These are phyloP conservation scores for Ananas comosus DNA, from an alignment of 176 grass and related monocot species.

Conservation along the genomic window DNA sequence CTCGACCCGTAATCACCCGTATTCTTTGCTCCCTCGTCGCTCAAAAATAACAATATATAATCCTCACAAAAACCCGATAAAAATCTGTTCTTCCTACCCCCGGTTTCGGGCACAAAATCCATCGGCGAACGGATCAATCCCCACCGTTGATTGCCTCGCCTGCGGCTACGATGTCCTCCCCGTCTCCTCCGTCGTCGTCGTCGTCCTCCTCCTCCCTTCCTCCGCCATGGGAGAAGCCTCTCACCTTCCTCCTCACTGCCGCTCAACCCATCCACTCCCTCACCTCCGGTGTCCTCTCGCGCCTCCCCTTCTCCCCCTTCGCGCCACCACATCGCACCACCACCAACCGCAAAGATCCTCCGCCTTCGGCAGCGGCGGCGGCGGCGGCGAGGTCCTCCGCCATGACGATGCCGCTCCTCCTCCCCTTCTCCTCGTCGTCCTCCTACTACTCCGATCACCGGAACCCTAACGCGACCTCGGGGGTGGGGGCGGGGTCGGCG, in stretches of 20 bases:
- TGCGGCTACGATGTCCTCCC: not conserved
- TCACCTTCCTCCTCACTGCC: slow-evolving; percentile 8
- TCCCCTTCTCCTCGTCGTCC: slow-evolving; percentile 3
- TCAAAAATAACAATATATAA: too few species aligned
- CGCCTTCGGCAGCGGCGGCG: not conserved
- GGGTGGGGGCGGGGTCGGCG: slow-evolving; percentile 3
- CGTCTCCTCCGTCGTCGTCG: not conserved
- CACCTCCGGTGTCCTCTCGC: slow-evolving; percentile 22
- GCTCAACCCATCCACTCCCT: slow-evolving; percentile 19
- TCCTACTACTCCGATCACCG: slow-evolving; percentile 17
- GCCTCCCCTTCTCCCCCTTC: slow-evolving; percentile 14
- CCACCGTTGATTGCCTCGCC: too few species aligned
- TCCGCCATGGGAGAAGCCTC: not conserved
- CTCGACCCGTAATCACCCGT: too few species aligned
- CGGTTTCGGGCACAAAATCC: too few species aligned
- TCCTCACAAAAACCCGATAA: too few species aligned
- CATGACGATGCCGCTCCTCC: slow-evolving; percentile 4
- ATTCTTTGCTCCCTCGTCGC: too few species aligned
- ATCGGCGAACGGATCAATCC: too few species aligned
- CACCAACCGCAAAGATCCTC: not conserved
- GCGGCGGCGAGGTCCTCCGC: not conserved
- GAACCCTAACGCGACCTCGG: not conserved
- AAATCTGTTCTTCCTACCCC: too few species aligned
- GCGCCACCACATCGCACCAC: not conserved
- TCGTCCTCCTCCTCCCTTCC: slow-evolving; percentile 1